phyloP scores from a whole-genome alignment of 2,329 filamentous ascomycete genomes.

The Cladosporium halotolerans region DNA sequence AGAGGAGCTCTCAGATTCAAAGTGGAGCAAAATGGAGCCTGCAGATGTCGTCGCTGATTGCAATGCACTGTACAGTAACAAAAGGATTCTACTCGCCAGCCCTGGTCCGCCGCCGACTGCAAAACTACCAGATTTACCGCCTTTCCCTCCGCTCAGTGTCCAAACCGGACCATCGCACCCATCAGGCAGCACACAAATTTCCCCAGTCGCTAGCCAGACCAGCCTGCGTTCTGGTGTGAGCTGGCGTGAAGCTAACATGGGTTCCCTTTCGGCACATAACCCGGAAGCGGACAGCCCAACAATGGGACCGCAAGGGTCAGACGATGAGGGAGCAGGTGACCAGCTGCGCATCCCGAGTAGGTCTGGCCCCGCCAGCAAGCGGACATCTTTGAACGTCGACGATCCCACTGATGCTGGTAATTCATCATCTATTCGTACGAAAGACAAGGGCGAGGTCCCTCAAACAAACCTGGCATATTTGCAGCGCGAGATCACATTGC shows the following conservation, averaged over 20 bases:
- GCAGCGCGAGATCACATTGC: conserved; percentile 65
- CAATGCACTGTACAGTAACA: conserved; percentile 57
- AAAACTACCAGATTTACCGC: conserved; percentile 42
- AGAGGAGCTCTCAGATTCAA: conserved; percentile 69
- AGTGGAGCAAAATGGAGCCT: conserved; percentile 74
- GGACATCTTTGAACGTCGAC: conserved; percentile 19
- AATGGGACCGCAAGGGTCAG: conserved; percentile 41
- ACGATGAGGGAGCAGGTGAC: conserved; percentile 16
- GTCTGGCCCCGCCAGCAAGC: conserved; percentile 1
- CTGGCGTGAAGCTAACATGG: conserved; percentile 52
- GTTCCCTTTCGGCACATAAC: conserved; percentile 36
- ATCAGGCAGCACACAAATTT: conserved; percentile 21
- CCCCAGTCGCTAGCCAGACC: conserved; percentile 25
- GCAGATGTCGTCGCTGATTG: conserved; percentile 76
- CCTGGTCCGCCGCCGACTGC: conserved; percentile 43
- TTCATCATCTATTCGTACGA: background rate
- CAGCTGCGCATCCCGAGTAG: conserved; percentile 18
- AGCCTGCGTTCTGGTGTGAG: conserved; percentile 34
- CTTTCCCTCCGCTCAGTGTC: conserved; percentile 26
- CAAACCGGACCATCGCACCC: background rate
- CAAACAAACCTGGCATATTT: conserved; percentile 47
- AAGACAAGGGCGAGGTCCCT: conserved; percentile 17
- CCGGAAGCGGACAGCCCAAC: conserved; percentile 54
- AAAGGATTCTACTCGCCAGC: conserved; percentile 36
- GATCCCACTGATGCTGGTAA: conserved; percentile 22